Base-by-base conservation (phyloP, 1,284 basidiomycete species). In the Pyrrhoderma lamaoense region DNA sequence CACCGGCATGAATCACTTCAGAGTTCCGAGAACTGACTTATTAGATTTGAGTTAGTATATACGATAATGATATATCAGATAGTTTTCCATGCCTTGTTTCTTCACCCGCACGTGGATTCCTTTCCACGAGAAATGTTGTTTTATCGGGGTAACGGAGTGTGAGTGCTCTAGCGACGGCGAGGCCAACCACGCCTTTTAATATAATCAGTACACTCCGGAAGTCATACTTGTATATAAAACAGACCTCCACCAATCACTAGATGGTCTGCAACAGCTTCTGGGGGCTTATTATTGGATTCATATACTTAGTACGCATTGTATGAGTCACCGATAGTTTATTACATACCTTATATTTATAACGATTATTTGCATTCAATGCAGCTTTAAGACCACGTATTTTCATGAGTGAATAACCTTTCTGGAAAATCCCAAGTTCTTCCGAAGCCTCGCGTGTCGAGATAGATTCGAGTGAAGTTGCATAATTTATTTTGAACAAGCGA, bases 1-100 rank as follows among this genome's bases (percentile, higher is more conserved):
- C 61, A 81, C 89, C 90, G 55, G 91, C 90, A 68, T 97, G 94
- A 40, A 97, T 88, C 13, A 99, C 95, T 63, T 98, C 95, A 1
- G 92, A 95, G 65, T 97, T 97, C 18, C 95, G 82, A 36, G 93
- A 93, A 64, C 90, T 93, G 54, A 19, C 9, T 16, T 35, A 8
- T 34, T 3, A 45, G 34, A 16, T 11, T 31, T 31, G 16, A 46
- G 25, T 16, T 37, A 22, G 16, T 51, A 34, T n/a, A 52, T 44
- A 19, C 44, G 42, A 11, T 8, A 23, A n/a, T 19, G 35, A n/a
- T n/a, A n/a, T n/a, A n/a, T 36, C 1, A 22, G 35, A 21, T 11
- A 50, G 39, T 16, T 37, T 49, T 46, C 56, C 69, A 47, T 59
- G 86, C 92, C 89, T 93, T 11, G 74, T 92, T 63, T 94, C 91